Percentiles rank a stretch among this genome's conserved stretches.
Evolutionary conservation across 345 rosid genomes (phyloP).

Genomic region (Corymbia maculata): DNA sequence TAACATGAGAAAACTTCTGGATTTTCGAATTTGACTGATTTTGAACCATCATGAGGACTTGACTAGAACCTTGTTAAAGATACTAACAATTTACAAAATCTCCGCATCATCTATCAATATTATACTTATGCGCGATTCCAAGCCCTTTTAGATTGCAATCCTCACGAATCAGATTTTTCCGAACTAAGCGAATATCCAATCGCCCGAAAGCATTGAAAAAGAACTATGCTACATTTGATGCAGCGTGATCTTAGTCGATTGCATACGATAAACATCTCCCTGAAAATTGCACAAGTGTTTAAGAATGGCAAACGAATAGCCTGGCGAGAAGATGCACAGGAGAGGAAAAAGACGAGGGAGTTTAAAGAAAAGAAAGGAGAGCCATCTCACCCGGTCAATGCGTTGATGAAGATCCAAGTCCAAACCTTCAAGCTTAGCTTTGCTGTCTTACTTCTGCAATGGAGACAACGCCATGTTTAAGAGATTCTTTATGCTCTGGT

Average conservation of each 20-base stretch:
- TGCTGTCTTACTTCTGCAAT: too few species aligned
- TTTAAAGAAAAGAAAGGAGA: too few species aligned
- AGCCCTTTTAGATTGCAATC: background rate
- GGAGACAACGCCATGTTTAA: too few species aligned
- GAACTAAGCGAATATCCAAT: background rate
- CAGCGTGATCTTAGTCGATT: too few species aligned
- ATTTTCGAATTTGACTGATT: background rate
- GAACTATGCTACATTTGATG: background rate
- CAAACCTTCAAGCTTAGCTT: constrained; percentile 10
- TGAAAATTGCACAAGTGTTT: background rate
- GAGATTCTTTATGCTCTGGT: too few species aligned
- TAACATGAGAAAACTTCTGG: background rate
- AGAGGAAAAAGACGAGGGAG: background rate
- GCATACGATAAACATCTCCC: too few species aligned
- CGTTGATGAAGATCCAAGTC: constrained; percentile 29
- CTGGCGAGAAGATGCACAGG: background rate
- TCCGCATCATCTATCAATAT: background rate
- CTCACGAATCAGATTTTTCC: background rate
- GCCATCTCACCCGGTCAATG: constrained; percentile 25
- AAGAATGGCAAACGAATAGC: background rate
- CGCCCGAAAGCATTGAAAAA: background rate
- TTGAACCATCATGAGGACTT: background rate
- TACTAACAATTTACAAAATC: background rate
- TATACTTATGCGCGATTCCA: too few species aligned
- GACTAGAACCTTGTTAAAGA: background rate